phyloP scores from a whole-genome alignment of 495 filamentous ascomycete genomes.

The Pyronema omphalodes region DNA sequence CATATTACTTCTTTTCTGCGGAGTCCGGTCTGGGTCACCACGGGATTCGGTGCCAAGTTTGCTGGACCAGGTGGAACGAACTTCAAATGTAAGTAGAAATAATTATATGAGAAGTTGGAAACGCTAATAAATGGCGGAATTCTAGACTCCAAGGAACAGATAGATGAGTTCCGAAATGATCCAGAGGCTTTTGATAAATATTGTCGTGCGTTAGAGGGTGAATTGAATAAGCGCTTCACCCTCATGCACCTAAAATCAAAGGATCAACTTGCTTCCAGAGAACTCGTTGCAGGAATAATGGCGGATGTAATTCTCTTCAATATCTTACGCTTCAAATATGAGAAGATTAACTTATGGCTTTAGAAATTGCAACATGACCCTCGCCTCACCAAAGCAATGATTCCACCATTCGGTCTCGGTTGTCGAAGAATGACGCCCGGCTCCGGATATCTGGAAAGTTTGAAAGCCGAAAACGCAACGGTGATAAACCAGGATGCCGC shows the following conservation, averaged over 20 bases:
- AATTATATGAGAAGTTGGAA: neutral
- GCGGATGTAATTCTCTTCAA: too few relatives aligned
- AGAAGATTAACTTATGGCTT: too few relatives aligned
- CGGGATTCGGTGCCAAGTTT: slow-evolving; percentile 29
- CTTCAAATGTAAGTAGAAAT: too few relatives aligned
- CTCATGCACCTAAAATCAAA: too few relatives aligned
- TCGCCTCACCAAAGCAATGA: slow-evolving; percentile 30
- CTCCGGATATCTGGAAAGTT: slow-evolving; percentile 50
- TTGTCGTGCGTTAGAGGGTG: too few relatives aligned
- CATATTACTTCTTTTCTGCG: slow-evolving; percentile 45
- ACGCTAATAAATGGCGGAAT: neutral
- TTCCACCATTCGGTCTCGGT: slow-evolving; percentile 47
- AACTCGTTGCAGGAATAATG: too few relatives aligned
- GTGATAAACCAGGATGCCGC: slow-evolving; percentile 40
- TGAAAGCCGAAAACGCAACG: slow-evolving; percentile 43
- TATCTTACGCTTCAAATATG: too few relatives aligned
- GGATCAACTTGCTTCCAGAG: too few relatives aligned
- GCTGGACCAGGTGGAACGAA: too few relatives aligned
- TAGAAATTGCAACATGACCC: too few relatives aligned
- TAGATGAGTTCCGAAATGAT: slow-evolving; percentile 28
- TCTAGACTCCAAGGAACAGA: too few relatives aligned
- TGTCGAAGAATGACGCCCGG: slow-evolving; percentile 56
- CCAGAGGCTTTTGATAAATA: slow-evolving; percentile 11
- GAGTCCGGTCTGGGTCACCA: slow-evolving; percentile 48
- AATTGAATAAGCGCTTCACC: too few relatives aligned